Percentiles rank a stretch among this genome's conserved stretches.
These are phyloP conservation scores for Pyricularia pennisetigena DNA, from an alignment of 2,329 filamentous ascomycete genomes.

Conservation along the genomic window DNA sequence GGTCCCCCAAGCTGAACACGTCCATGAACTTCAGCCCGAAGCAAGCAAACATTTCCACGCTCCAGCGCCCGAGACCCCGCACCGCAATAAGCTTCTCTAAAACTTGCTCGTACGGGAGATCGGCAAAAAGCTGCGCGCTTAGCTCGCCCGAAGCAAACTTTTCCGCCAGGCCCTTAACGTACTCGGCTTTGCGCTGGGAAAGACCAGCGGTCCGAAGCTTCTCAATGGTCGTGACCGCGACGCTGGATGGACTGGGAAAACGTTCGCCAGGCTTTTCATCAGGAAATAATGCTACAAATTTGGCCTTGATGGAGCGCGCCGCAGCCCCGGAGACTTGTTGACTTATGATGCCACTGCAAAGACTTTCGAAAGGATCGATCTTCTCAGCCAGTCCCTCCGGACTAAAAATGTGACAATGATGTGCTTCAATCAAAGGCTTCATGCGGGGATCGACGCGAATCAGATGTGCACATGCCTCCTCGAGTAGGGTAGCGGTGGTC, in stretches of 20 bases:
- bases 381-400: conserved; percentile 72
- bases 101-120: conserved; percentile 77
- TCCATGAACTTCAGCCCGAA: conserved; percentile 93
- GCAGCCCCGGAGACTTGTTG: conserved; percentile 95
- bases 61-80: conserved; percentile 80
- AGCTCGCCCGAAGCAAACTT: conserved; percentile 72
- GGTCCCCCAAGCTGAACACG: conserved; percentile 83
- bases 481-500: conserved; percentile 63
- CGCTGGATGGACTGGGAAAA: conserved; percentile 71
- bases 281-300: conserved; percentile 68
- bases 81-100: conserved; percentile 76
- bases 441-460: conserved; percentile 64
- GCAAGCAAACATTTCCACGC: conserved; percentile 95
- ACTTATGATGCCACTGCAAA: conserved; percentile 83
- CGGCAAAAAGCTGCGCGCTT: conserved; percentile 63
- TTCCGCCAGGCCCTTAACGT: conserved; percentile 74
- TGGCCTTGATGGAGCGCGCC: conserved; percentile 77
- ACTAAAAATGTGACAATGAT: conserved; percentile 72
- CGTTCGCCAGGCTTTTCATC: conserved; percentile 7
- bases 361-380: conserved; percentile 78
- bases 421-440: conserved; percentile 58
- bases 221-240: conserved; percentile 53
- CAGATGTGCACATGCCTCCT: conserved; percentile 67
- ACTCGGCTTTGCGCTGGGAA: conserved; percentile 92
- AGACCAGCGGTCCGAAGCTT: conserved; percentile 75